Base-by-base conservation (phyloP, 2,329 filamentous ascomycete species). In the Sphaerulina vaccinii region DNA sequence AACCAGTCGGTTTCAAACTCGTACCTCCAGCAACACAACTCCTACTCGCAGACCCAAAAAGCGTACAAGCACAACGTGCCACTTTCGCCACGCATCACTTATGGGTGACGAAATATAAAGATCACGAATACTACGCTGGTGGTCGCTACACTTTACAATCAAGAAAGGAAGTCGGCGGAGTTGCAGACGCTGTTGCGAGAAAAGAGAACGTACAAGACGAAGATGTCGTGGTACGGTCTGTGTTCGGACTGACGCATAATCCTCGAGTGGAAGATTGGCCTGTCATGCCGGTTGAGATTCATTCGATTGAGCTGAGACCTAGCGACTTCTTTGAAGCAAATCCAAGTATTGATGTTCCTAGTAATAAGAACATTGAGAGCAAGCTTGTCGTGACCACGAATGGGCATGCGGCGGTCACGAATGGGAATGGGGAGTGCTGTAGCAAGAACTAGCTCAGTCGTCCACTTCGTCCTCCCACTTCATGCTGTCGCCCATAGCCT, bases 311-410 rank as follows among this genome's bases (percentile, higher is more conserved):
- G 21, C 67, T 79, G 47, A 71, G 74, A 35, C 78, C 79, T 0
- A 69, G 72, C 8, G 77, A 81, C 58, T 81, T 81, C 70, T 81
- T 81, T 56, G 71, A 70, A 1, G 70, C 65, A 23, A 81, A 81
- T 44, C 78, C 79, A 0, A 73, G 74, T 3, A 72, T 81, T 45
- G 78, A 81, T 65, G 76, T 81, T 18, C 77, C 78, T 0, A 57
- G 55, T 22, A 46, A 35, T 10, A 58, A 45, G 47, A 57, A 59
- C 38, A 16, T 49, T n/a, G n/a, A n/a, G n/a, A n/a, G n/a, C n/a
- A n/a, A n/a, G n/a, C n/a, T n/a, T n/a, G n/a, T n/a, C n/a, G n/a
- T n/a, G n/a, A n/a, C n/a, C n/a, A n/a, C n/a, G n/a, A n/a, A n/a
- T n/a, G n/a, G n/a, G n/a, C n/a, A n/a, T n/a, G n/a, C n/a, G n/a